Evolutionary conservation across 768 basidiomycete species (phyloP), one percentile per base, ranked within the genome.

Genomic region (Xanthoconium stramineum): DNA sequence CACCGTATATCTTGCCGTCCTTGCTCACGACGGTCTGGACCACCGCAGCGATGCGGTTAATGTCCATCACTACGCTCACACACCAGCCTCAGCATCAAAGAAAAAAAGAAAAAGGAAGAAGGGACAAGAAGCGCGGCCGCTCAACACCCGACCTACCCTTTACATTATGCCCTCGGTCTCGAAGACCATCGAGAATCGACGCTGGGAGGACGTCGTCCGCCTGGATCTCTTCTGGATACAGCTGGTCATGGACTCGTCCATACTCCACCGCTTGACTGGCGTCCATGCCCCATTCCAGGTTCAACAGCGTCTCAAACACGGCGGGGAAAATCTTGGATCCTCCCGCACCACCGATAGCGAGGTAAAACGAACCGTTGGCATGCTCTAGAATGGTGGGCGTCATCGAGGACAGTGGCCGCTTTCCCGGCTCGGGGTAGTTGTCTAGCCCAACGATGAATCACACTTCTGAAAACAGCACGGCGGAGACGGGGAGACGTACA

Each of bases 361-460:
- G 73, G 65, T 83, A 85, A 58, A 95, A 82, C 0, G 85, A 80
- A 7, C 91, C 91, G 60, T 94, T 81, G 0, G 72, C 68, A 59
- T 90, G 64, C 65, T 97, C 92, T 11, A 98, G 69, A 58, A 98
- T 93, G 0, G 84, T 83, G 0, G 96, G 89, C 3, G 78, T 69
- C 0, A 80, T 97, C 1, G 94, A 97, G 0, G 94, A 97, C 24
- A 98, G 72, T 0, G 95, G 92, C 4, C 94, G 86, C 72, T 98
- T 98, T 8, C 88, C 84, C 3, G 91, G 80, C 59, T 83, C 86
- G 7, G 95, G 94, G 62, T 91, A 95, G 69, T 98, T 97, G 73
- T 84, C 91, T 93, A 35, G 63, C 6, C 38, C 40, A 52, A 32
- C 13, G 24, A 38, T 54, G 6, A 11, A 59, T 60, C 45, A 54